Conservation (phyloP, 805 yeast species). For the Wickerhamiella slavikovae region DNA sequence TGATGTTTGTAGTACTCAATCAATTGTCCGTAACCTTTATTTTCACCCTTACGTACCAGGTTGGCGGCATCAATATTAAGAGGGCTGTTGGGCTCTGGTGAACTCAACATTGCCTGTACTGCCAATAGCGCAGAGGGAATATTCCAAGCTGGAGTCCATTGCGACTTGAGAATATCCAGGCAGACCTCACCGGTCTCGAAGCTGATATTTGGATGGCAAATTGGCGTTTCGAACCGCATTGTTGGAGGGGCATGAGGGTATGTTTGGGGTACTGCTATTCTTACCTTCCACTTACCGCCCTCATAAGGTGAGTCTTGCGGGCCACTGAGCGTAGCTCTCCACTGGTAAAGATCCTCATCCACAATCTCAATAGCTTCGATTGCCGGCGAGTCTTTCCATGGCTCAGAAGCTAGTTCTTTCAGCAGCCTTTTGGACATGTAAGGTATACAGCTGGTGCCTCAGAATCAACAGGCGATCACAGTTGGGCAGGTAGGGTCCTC, state of each 20-base stretch:
- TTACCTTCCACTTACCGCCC: conserved; percentile 29
- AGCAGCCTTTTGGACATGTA: conserved; percentile 11
- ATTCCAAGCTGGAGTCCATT: conserved; percentile 24
- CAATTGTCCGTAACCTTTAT: conserved; percentile 13
- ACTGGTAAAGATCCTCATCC: conserved; percentile 11
- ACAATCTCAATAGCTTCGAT: conserved; percentile 11
- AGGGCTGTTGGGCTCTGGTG: conserved; percentile 21
- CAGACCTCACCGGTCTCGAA: conserved; percentile 22
- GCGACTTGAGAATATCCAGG: conserved; percentile 18
- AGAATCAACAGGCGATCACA: no score
- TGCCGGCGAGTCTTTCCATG: conserved; percentile 14
- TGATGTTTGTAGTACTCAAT: conserved; percentile 13
- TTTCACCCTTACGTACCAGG: conserved; percentile 15
- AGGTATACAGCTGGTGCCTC: not conserved
- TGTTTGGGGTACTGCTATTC: conserved; percentile 20
- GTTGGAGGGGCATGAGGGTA: conserved; percentile 33
- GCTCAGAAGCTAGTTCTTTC: conserved; percentile 13
- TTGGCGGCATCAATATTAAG: conserved; percentile 22
- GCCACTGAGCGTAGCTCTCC: conserved; percentile 18
- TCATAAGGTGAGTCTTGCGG: conserved; percentile 24
- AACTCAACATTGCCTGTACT: conserved; percentile 17
- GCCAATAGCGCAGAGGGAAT: conserved; percentile 19
- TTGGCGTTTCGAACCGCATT: conserved; percentile 21
- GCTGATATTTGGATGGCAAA: conserved; percentile 21
- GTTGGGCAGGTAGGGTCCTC: no score